Percentiles rank a stretch among this genome's conserved stretches.
Conservation (phyloP, 345 rosid genomes). For the Trapa bicornis region DNA sequence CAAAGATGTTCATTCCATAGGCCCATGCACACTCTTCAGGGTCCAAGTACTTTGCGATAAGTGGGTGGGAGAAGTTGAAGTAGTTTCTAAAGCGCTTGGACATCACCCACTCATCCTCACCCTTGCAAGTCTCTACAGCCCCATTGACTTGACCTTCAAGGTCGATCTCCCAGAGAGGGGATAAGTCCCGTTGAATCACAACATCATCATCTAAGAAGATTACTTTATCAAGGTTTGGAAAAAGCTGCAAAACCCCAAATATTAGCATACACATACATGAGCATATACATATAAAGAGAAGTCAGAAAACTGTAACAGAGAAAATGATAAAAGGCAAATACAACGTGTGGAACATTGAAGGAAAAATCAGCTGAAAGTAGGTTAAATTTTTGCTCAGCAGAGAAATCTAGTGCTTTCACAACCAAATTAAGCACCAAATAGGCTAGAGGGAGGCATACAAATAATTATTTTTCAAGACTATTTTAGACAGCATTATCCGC, state of each 20-base stretch:
- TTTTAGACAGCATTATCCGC: neutral
- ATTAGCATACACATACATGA: neutral
- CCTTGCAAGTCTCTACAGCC: conserved; percentile 96
- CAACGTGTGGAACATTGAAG: neutral
- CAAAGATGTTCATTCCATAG: conserved; percentile 97
- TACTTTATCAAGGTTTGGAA: conserved; percentile 90
- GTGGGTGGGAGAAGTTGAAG: conserved; percentile 99
- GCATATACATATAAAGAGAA: neutral
- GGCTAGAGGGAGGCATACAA: neutral
- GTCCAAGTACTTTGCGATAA: conserved; percentile 61
- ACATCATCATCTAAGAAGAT: conserved; percentile 93
- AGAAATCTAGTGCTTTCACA: no score
- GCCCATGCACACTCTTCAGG: conserved; percentile 99
- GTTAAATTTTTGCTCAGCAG: neutral
- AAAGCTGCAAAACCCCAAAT: conserved; percentile 49
- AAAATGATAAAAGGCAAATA: neutral
- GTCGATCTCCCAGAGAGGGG: conserved; percentile 90
- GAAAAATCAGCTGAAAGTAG: neutral
- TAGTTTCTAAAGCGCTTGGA: conserved; percentile 89
- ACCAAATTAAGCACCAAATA: neutral
- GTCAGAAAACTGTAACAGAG: neutral
- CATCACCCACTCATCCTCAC: conserved; percentile 98
- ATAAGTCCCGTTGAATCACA: conserved; percentile 83
- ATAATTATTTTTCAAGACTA: neutral
- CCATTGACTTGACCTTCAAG: conserved; percentile 91